Conservation (phyloP, 306 rosid genomes). For the Quercus berberidifolia region DNA sequence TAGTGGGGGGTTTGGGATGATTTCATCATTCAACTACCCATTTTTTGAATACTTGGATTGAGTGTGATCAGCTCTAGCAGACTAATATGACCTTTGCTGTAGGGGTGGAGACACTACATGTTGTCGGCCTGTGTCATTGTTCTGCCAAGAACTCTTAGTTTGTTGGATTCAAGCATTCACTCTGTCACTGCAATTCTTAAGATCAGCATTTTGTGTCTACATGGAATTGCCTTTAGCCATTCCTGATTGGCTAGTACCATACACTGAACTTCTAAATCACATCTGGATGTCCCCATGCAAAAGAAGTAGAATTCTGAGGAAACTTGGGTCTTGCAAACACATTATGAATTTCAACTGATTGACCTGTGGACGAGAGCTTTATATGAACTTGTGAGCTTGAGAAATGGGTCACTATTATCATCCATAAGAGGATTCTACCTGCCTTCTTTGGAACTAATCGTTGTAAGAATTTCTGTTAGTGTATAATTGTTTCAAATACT, state of each 20-base stretch:
- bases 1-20: neutral
- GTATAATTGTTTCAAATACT: neutral
- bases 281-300: too few relatives aligned
- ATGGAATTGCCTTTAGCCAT: too few relatives aligned
- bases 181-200: neutral
- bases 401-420: slow-evolving; percentile 28
- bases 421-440: slow-evolving; percentile 26
- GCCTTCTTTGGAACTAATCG: neutral
- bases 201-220: slow-evolving; percentile 8
- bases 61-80: slow-evolving; percentile 5
- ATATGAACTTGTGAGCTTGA: slow-evolving; percentile 28
- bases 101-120: neutral
- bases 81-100: neutral
- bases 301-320: slow-evolving; percentile 9
- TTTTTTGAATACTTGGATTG: neutral
- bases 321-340: slow-evolving; percentile 23
- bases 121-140: neutral
- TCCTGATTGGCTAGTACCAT: too few relatives aligned
- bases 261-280: too few relatives aligned
- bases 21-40: slow-evolving; percentile 5
- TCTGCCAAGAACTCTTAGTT: neutral
- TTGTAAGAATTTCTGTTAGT: neutral
- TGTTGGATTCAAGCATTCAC: neutral
- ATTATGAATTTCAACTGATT: slow-evolving; percentile 1
- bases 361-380: slow-evolving; percentile 10